Conservation (phyloP, 495 filamentous ascomycete species). For the Lasiosphaeriaceae sp. region DNA sequence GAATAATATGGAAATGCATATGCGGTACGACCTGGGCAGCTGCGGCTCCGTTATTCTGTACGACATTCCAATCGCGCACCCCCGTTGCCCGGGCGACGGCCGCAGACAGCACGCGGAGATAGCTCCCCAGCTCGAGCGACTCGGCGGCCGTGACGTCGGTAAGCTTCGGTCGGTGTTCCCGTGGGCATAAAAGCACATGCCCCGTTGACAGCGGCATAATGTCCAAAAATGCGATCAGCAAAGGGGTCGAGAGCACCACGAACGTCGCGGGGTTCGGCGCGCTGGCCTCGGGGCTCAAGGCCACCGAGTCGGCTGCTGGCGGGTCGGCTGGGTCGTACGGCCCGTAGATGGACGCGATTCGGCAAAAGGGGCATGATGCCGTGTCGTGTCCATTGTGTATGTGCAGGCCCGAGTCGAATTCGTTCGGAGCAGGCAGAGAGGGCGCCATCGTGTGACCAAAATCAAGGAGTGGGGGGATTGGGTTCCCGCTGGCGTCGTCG, state of each 20-base stretch:
- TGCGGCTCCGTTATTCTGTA: conserved; percentile 87
- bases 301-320: conserved; percentile 26
- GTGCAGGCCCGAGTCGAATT: background rate
- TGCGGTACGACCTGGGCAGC: conserved; percentile 90
- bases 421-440: conserved; percentile 11
- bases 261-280: conserved; percentile 49
- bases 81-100: conserved; percentile 61
- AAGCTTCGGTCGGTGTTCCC: conserved; percentile 67
- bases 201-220: conserved; percentile 78
- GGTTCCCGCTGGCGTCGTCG: no score
- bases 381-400: conserved; percentile 1
- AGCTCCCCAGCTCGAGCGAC: conserved; percentile 60
- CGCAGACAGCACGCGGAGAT: conserved; percentile 70
- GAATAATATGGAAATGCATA: conserved; percentile 91
- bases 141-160: conserved; percentile 56
- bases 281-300: conserved; percentile 28
- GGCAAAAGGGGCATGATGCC: conserved; percentile 61
- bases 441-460: conserved; percentile 4
- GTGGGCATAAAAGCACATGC: conserved; percentile 72
- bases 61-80: conserved; percentile 81
- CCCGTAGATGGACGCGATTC: conserved; percentile 47
- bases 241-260: conserved; percentile 67
- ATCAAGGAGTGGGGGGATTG: background rate
- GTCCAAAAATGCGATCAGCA: conserved; percentile 81
- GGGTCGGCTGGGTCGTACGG: conserved; percentile 41